Evolutionary conservation across 83 land plant genomes (phyloP).

Genomic region (Picea abies): DNA sequence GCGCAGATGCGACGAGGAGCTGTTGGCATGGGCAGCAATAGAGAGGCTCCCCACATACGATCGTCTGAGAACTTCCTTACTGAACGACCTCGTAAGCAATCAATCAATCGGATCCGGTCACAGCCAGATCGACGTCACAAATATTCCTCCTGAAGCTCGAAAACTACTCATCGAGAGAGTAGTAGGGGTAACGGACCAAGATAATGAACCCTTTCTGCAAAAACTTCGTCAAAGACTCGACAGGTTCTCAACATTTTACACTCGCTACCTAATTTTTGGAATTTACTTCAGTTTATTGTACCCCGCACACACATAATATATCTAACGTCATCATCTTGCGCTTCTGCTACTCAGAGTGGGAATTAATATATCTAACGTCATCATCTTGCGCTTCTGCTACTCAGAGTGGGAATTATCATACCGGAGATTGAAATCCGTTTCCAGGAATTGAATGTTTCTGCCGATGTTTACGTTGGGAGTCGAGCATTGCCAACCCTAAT

Average conservation of each 20-base stretch:
- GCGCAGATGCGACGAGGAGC: conserved; percentile 1
- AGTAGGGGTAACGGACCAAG: background rate
- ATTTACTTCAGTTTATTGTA: no score
- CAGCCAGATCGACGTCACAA: background rate
- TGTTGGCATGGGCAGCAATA: conserved; percentile 35
- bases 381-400: no score
- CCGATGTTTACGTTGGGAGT: conserved; percentile 1
- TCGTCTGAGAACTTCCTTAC: conserved; percentile 30
- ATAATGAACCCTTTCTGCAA: background rate
- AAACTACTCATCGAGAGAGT: background rate
- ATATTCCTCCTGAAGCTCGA: background rate
- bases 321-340: no score
- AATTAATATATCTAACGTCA: background rate
- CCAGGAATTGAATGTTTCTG: background rate
- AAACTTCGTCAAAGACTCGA: conserved; percentile 4
- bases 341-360: background rate
- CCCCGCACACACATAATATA: no score
- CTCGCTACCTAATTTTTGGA: no score
- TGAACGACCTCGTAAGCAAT: background rate
- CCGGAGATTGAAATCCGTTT: conserved; percentile 1
- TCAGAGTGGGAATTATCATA: background rate
- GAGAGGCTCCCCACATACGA: conserved; percentile 34
- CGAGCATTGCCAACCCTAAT: background rate
- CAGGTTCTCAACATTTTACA: background rate
- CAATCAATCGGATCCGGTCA: background rate